Percentiles rank a stretch among this genome's conserved stretches.
Conservation (phyloP, 345 rosid genomes). For the Camelina neglecta region DNA sequence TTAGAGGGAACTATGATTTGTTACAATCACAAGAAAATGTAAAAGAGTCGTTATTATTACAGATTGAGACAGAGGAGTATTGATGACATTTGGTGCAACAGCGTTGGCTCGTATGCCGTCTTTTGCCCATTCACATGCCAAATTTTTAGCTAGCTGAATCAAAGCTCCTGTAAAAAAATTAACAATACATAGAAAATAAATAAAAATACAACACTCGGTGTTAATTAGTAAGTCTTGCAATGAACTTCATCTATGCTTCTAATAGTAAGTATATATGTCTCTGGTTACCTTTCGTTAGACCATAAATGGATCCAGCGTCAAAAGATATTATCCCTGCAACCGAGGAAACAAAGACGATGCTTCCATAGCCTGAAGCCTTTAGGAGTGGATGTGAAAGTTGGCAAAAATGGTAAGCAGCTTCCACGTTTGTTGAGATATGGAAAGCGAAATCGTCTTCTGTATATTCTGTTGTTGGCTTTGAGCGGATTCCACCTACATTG, state of each 20-base stretch:
- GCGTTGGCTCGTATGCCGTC: slow-evolving; percentile 61
- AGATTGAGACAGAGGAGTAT: slow-evolving; percentile 47
- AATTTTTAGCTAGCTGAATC: slow-evolving; percentile 54
- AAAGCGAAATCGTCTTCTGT: slow-evolving; percentile 48
- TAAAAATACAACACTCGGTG: background rate
- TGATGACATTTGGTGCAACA: slow-evolving; percentile 55
- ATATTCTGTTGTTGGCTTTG: slow-evolving; percentile 49
- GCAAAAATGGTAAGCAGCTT: slow-evolving; percentile 56
- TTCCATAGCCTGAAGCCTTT: slow-evolving; percentile 59
- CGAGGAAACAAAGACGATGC: slow-evolving; percentile 59
- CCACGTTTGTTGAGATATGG: slow-evolving; percentile 52
- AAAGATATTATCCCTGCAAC: slow-evolving; percentile 37
- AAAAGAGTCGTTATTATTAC: background rate
- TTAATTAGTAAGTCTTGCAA: background rate
- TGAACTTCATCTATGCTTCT: background rate
- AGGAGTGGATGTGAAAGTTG: slow-evolving; percentile 64
- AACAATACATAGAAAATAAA: background rate
- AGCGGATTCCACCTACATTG: slow-evolving; percentile 47
- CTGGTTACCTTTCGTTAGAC: slow-evolving; percentile 21
- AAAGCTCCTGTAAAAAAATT: slow-evolving; percentile 45
- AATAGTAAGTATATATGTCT: background rate
- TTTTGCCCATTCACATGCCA: slow-evolving; percentile 79
- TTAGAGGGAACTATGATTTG: background rate
- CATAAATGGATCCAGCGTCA: slow-evolving; percentile 46
- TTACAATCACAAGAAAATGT: background rate